Evolutionary conservation across 768 basidiomycete genomes (phyloP).

Genomic region (Galerina marginata): DNA sequence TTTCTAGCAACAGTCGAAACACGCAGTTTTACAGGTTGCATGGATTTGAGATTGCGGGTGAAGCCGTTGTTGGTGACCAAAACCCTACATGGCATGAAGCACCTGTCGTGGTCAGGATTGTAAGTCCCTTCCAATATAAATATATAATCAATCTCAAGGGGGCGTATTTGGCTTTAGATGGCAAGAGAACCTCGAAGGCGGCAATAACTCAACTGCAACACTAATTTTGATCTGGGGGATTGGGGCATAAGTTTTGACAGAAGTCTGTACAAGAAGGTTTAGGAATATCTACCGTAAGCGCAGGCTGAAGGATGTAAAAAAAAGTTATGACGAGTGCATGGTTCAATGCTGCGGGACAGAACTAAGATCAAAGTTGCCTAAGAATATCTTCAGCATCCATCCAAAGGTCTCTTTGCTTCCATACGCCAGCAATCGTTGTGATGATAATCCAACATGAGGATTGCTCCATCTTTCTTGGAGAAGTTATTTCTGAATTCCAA

Average conservation of each 20-base stretch:
- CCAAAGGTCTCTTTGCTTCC: constrained; percentile 87
- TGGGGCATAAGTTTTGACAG: not conserved
- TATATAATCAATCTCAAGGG: not conserved
- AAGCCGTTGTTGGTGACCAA: constrained; percentile 24
- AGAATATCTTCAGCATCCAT: constrained; percentile 69
- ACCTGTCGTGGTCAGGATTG: constrained; percentile 28
- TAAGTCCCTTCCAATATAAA: constrained; percentile 8
- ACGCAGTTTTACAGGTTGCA: constrained; percentile 28
- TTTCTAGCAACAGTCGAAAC: constrained; percentile 26
- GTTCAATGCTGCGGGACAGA: not conserved
- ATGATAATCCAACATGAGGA: constrained; percentile 80
- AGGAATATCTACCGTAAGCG: not conserved
- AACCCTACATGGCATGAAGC: constrained; percentile 29
- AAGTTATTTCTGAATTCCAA: constrained; percentile 6
- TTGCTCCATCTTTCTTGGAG: constrained; percentile 33
- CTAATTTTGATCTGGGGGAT: not conserved
- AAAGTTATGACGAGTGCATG: not conserved
- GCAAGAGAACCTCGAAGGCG: constrained; percentile 20
- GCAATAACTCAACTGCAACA: not conserved
- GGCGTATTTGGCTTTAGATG: constrained; percentile 20
- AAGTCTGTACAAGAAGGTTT: not conserved
- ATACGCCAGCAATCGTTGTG: constrained; percentile 63
- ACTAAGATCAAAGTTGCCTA: constrained; percentile 1
- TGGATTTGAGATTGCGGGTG: constrained; percentile 25
- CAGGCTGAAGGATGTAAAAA: too few species aligned